Conservation (phyloP, 1,284 basidiomycete species). For the Ganoderma meredithae region DNA sequence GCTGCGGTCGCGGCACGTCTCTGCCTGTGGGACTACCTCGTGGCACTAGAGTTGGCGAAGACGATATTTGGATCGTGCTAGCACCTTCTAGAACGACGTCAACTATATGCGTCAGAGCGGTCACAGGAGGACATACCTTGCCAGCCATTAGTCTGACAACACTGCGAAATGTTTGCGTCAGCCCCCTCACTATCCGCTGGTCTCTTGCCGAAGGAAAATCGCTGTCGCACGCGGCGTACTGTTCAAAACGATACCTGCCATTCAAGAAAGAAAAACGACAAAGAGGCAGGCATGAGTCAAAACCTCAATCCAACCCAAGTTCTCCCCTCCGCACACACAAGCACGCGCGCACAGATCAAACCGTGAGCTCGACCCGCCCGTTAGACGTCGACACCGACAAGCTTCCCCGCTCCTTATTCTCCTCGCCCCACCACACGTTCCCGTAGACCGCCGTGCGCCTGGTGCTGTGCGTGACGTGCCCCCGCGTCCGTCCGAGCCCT, state of each 20-base stretch:
- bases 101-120: not conserved
- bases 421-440: constrained; percentile 12
- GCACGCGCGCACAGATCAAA: not conserved
- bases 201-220: not conserved
- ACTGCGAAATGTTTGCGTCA: not conserved
- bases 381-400: constrained; percentile 15
- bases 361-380: constrained; percentile 2
- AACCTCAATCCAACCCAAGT: not conserved
- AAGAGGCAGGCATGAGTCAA: not conserved
- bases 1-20: not conserved
- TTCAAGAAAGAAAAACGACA: not conserved
- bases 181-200: not conserved
- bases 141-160: not conserved
- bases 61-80: not conserved
- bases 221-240: no score
- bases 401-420: constrained; percentile 2
- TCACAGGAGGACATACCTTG: not conserved
- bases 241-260: constrained; percentile 1
- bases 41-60: not conserved
- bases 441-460: constrained; percentile 1
- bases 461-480: not conserved
- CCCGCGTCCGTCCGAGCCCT: constrained; percentile 8
- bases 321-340: not conserved
- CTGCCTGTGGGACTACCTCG: not conserved
- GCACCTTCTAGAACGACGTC: constrained; percentile 6